These are phyloP conservation scores for Cenococcum geophilum DNA, from an alignment of 495 filamentous ascomycete genomes.

Conservation along the genomic window DNA sequence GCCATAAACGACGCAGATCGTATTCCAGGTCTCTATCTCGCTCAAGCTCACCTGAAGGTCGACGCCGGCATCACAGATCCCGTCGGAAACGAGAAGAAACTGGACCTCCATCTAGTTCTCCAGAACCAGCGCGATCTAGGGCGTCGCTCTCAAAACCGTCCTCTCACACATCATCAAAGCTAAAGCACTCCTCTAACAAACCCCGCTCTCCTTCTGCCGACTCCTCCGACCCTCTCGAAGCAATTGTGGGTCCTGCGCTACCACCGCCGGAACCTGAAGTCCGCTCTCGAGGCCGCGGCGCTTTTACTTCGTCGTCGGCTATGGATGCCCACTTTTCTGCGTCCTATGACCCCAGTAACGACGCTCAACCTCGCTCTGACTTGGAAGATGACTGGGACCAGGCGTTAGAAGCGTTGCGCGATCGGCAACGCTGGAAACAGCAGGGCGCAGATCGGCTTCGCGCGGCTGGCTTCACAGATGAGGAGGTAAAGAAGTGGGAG, in stretches of 20 bases:
- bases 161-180: background rate
- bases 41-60: slow-evolving; percentile 3
- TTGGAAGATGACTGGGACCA: slow-evolving; percentile 71
- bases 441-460: slow-evolving; percentile 71
- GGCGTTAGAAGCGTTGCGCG: slow-evolving; percentile 72
- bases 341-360: slow-evolving; percentile 68
- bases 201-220: slow-evolving; percentile 12
- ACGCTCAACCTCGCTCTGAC: slow-evolving; percentile 54
- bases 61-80: slow-evolving; percentile 15
- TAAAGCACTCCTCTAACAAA: background rate
- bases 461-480: slow-evolving; percentile 72
- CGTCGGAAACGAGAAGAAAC: background rate
- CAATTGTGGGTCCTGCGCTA: slow-evolving; percentile 74
- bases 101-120: slow-evolving; percentile 11
- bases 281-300: slow-evolving; percentile 71
- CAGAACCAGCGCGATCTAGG: slow-evolving; percentile 3
- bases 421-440: slow-evolving; percentile 73
- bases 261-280: slow-evolving; percentile 46
- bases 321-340: slow-evolving; percentile 77
- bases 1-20: slow-evolving; percentile 8
- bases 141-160: background rate
- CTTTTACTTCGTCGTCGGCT: slow-evolving; percentile 45
- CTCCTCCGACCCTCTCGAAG: slow-evolving; percentile 73
- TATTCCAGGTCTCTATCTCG: slow-evolving; percentile 6
- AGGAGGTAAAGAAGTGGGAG: slow-evolving; percentile 73